These are phyloP conservation scores for Mytilinidion resinicola DNA, from an alignment of 495 filamentous ascomycete genomes.

Conservation along the genomic window DNA sequence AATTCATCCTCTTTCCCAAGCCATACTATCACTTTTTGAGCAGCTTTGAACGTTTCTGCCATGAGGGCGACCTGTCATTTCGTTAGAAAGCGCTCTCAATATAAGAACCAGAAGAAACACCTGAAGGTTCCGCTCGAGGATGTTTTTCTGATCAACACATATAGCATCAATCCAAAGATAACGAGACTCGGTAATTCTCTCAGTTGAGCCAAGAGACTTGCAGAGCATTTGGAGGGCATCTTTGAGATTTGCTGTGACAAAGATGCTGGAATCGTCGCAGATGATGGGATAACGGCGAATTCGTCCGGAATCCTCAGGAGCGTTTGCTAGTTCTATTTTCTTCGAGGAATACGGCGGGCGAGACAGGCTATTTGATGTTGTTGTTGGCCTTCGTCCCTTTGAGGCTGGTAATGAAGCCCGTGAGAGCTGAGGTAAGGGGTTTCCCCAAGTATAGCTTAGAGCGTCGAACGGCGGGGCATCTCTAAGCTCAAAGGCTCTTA, in stretches of 20 bases:
- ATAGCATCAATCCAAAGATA: conserved; percentile 26
- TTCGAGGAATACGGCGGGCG: no score
- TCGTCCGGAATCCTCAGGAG: not conserved
- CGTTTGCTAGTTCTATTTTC: not conserved
- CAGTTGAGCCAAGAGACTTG: not conserved
- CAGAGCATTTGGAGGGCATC: conserved; percentile 20
- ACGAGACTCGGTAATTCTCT: not conserved
- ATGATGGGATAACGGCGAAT: conserved; percentile 13
- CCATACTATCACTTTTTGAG: conserved; percentile 21
- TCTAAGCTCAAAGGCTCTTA: conserved; percentile 14
- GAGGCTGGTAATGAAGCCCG: not conserved
- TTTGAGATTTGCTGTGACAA: conserved; percentile 15
- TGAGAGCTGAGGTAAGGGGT: conserved; percentile 2
- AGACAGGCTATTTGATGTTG: no score
- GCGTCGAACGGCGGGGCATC: conserved; percentile 14
- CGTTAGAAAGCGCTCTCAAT: no score
- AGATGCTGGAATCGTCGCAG: conserved; percentile 15
- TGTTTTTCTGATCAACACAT: conserved; percentile 22
- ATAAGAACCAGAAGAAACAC: no score
- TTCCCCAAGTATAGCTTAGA: conserved; percentile 18
- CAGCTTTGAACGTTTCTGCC: conserved; percentile 22
- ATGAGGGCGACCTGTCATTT: conserved; percentile 17
- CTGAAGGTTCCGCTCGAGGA: conserved; percentile 10
- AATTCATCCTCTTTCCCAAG: conserved; percentile 24
- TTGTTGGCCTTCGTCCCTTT: no score